These are phyloP conservation scores for Astraeus odoratus DNA, from an alignment of 768 basidiomycete species.

Conservation along the genomic window DNA sequence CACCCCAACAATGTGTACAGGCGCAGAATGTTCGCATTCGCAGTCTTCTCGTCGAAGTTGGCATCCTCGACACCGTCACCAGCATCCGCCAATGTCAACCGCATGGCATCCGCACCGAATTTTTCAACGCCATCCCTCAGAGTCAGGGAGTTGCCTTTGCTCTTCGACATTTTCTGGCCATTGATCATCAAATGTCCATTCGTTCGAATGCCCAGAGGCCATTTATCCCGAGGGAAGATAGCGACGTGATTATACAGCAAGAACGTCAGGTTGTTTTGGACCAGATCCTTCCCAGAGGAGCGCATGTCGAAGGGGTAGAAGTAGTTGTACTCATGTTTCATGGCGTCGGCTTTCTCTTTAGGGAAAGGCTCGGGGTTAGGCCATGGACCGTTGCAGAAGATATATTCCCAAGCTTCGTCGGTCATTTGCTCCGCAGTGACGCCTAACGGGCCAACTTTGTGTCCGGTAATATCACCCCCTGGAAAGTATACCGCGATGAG, in stretches of 20 bases:
- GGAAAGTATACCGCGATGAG: not conserved
- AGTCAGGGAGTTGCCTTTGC: slow-evolving; percentile 92
- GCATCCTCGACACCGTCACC: slow-evolving; percentile 98
- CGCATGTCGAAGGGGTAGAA: slow-evolving; percentile 99
- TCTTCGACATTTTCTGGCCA: slow-evolving; percentile 98
- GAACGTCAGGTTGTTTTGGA: slow-evolving; percentile 94
- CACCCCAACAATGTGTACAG: slow-evolving; percentile 86
- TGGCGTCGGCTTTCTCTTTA: slow-evolving; percentile 69
- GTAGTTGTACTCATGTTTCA: slow-evolving; percentile 91
- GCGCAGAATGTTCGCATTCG: slow-evolving; percentile 93
- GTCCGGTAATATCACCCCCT: slow-evolving; percentile 75
- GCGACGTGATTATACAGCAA: slow-evolving; percentile 94
- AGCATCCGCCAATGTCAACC: slow-evolving; percentile 89
- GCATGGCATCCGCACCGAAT: slow-evolving; percentile 94
- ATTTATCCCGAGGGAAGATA: slow-evolving; percentile 78
- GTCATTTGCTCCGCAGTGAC: slow-evolving; percentile 91
- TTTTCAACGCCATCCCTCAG: slow-evolving; percentile 83
- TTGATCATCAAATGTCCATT: slow-evolving; percentile 98
- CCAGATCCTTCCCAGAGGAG: slow-evolving; percentile 95
- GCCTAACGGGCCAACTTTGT: slow-evolving; percentile 71
- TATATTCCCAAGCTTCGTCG: slow-evolving; percentile 95
- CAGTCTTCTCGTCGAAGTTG: slow-evolving; percentile 98
- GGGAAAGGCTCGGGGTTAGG: slow-evolving; percentile 59
- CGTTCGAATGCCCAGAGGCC: slow-evolving; percentile 87
- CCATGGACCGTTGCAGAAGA: slow-evolving; percentile 75